Base-by-base conservation (phyloP, 129 eudicot genomes). In the Kitagawia praeruptora region DNA sequence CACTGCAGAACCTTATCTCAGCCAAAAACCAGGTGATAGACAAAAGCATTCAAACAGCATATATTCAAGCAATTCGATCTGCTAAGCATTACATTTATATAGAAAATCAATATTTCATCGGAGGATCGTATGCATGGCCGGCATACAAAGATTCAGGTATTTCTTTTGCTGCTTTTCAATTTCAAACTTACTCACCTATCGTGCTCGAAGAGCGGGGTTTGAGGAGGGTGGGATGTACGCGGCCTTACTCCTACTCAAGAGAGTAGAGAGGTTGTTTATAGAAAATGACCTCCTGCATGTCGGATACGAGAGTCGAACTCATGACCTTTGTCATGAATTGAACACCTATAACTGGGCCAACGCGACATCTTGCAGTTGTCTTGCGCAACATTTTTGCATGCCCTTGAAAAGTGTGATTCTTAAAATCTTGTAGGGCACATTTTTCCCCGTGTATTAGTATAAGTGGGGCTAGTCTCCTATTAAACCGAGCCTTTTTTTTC, bases 51-150 rank as follows among this genome's bases (percentile, higher is more conserved):
- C 97, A 92, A 85, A 86, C 89, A 75, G 98, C 98, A 79, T 95
- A 95, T 80, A 90, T 95, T 51, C 97, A 95, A 85, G 98, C 96
- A 53, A 95, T 95, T 74, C 88, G 98, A 74, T 95, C 98, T 70
- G 98, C 98, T 74, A 92, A 92, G 67, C 97, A 89, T 80, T 95
- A 90, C 75, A 90, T 95, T 75, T 95, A 95, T 75, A 95, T 95
- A 28, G 98, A 95, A 82, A 95, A 95, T 81, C 98, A 95, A 78
- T 95, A 75, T 46, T 75, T 75, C 34, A 75, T 75, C 11, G 77
- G 77, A 75, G 49, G 58, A 46, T 75, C 77, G 46, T 95, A 92
- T 82, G 98, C 94, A 56, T 95, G 98, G 98, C 96, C 96, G 0
- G 80, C 92, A 27, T 92, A 95, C 88, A 90, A 88, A 87, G 84